A percentile compares a stretch with the other conserved stretches of the same genome.
phyloP scores from a whole-genome alignment of 305 asterid genomes.

The Rubia balearica region DNA sequence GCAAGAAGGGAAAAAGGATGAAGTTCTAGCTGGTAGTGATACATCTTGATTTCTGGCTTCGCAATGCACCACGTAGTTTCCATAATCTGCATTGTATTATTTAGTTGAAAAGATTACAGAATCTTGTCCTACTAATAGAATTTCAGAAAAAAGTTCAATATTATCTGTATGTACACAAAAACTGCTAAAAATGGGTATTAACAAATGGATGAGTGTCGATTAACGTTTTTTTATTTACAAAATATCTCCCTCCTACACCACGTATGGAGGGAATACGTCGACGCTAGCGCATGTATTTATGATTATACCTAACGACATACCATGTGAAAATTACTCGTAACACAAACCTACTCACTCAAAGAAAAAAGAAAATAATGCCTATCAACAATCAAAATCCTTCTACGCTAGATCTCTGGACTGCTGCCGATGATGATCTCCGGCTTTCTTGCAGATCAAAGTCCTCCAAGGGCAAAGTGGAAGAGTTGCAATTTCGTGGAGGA shows the following conservation, averaged over 20 bases:
- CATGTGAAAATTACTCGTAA: constrained; percentile 32
- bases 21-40: constrained; percentile 43
- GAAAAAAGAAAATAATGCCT: constrained; percentile 27
- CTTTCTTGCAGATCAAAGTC: constrained; percentile 55
- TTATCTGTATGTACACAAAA: no score
- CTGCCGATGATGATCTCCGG: constrained; percentile 54
- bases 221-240: constrained; percentile 33
- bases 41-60: constrained; percentile 22
- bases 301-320: constrained; percentile 25
- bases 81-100: not conserved
- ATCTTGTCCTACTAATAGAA: no score
- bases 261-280: constrained; percentile 6
- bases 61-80: not conserved
- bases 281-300: constrained; percentile 14
- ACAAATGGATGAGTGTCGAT: not conserved
- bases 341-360: not conserved
- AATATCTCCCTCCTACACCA: constrained; percentile 20
- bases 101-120: not conserved
- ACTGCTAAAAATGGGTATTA: not conserved
- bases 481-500: constrained; percentile 51
- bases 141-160: no score
- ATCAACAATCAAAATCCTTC: constrained; percentile 65
- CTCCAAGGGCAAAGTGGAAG: constrained; percentile 50
- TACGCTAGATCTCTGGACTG: constrained; percentile 52
- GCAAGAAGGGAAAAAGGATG: constrained; percentile 43